phyloP scores from a whole-genome alignment of 202 grass and related monocot genomes.

The Digitaria exilis region DNA sequence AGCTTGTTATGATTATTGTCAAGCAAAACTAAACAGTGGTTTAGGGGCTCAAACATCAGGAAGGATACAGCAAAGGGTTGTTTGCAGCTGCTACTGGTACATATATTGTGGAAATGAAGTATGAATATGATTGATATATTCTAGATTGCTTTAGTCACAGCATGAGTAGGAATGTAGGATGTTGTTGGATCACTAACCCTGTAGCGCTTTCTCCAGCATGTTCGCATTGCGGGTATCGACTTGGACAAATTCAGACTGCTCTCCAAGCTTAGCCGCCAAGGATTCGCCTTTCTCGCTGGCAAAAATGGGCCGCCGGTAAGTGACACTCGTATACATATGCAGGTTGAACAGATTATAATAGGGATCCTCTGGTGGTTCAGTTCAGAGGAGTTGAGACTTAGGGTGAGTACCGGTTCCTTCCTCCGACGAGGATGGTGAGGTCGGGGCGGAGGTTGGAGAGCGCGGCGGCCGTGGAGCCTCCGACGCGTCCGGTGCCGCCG shows the following conservation, averaged over 20 bases:
- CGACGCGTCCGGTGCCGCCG: conserved; percentile 84
- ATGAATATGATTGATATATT: neutral
- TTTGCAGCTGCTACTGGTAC: neutral
- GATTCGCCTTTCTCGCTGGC: conserved; percentile 44
- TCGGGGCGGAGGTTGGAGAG: conserved; percentile 79
- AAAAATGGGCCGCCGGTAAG: no score
- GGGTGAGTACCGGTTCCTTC: conserved; percentile 52
- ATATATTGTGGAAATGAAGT: neutral
- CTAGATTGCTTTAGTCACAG: neutral
- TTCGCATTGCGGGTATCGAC: conserved; percentile 54
- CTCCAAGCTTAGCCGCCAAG: conserved; percentile 65
- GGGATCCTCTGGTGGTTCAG: neutral
- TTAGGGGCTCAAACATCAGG: neutral
- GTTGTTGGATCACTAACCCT: conserved; percentile 48
- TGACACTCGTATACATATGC: no score
- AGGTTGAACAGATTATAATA: neutral
- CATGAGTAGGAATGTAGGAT: neutral
- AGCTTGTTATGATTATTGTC: neutral
- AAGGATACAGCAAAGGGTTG: neutral
- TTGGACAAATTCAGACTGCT: conserved; percentile 66
- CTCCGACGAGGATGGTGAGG: conserved; percentile 62
- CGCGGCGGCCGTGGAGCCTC: conserved; percentile 79
- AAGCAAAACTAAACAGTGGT: neutral
- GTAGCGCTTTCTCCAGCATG: conserved; percentile 61
- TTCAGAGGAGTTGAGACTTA: neutral